Evolutionary conservation across 2,329 filamentous ascomycete genomes (phyloP).

Genomic region (Fusarium sp.): DNA sequence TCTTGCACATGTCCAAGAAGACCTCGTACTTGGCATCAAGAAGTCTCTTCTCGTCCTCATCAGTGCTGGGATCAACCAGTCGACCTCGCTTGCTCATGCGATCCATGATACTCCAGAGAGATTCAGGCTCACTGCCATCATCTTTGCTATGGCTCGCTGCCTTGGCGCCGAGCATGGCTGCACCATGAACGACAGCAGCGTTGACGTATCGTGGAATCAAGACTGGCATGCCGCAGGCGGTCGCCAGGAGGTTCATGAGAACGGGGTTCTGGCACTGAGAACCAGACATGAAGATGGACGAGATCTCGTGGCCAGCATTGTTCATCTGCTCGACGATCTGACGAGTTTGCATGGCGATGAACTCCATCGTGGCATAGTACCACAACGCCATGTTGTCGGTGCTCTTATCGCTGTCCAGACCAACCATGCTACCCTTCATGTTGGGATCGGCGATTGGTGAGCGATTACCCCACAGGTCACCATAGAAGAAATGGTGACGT

Average conservation of each 20-base stretch:
- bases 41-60: slow-evolving; percentile 82
- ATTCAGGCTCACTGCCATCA: slow-evolving; percentile 79
- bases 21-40: slow-evolving; percentile 92
- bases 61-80: slow-evolving; percentile 80
- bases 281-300: slow-evolving; percentile 98
- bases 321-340: slow-evolving; percentile 98
- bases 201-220: slow-evolving; percentile 94
- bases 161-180: slow-evolving; percentile 97
- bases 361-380: slow-evolving; percentile 98
- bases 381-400: slow-evolving; percentile 89
- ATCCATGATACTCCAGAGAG: slow-evolving; percentile 97
- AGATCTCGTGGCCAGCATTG: slow-evolving; percentile 86
- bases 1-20: slow-evolving; percentile 92
- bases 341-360: slow-evolving; percentile 95
- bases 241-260: slow-evolving; percentile 91
- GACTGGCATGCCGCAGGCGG: slow-evolving; percentile 92
- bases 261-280: slow-evolving; percentile 97
- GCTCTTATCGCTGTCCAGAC: slow-evolving; percentile 87
- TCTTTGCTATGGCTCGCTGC: slow-evolving; percentile 87
- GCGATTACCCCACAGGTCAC: slow-evolving; percentile 96
- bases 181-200: slow-evolving; percentile 96
- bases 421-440: slow-evolving; percentile 93
- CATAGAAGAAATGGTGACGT: slow-evolving; percentile 98
- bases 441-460: slow-evolving; percentile 92
- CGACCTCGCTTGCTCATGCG: slow-evolving; percentile 95